Evolutionary conservation across 805 yeast genomes (phyloP), one percentile per base, ranked within the genome.

Genomic region (Candida ponderosae): DNA sequence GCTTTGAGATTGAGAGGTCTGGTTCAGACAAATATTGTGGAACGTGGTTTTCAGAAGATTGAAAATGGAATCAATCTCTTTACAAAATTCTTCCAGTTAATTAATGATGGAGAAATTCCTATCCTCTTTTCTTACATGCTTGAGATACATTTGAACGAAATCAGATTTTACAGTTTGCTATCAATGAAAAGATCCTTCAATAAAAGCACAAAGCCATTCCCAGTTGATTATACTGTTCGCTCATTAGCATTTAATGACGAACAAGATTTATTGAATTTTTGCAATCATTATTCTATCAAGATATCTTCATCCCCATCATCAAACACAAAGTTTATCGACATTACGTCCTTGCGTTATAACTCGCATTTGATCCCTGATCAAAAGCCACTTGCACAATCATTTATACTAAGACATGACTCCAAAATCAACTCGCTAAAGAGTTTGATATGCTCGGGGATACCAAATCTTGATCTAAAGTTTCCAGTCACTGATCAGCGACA

Each of bases 111-210:
- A 0, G 51, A 58, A 6, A 70, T 76, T 1, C 93, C 96, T 2
- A 72, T 79, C 39, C 60, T 89, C 20, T 57, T 87, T 54, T 68
- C 85, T 2, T 87, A 90, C 41, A 60, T 90, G 29, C 59, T 85
- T 16, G 96, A 93, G 54, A 76, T 79, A 3, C 88, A 83, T 47
- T 76, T 86, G 52, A 84, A 82, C 48, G 90, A 87, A 40, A 66
- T 88, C 4, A 60, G 97, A 32, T 78, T 82, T 45, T 76, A 76
- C 48, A 88, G 90, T 0, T 53, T 90, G 39, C 76, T 74, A 47
- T 63, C 86, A 0, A 65, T 93, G 63, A 62, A 82, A 4, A 65
- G 74, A 40, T 63, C 88, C 0, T 70, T 76, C 40, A 95, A 89
- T 50, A 69, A 79, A 3, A 80, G 76, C 40, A 79, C 86, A 2